Conservation (phyloP, 2,329 filamentous ascomycete genomes). For the Achaetomium macrosporum region DNA sequence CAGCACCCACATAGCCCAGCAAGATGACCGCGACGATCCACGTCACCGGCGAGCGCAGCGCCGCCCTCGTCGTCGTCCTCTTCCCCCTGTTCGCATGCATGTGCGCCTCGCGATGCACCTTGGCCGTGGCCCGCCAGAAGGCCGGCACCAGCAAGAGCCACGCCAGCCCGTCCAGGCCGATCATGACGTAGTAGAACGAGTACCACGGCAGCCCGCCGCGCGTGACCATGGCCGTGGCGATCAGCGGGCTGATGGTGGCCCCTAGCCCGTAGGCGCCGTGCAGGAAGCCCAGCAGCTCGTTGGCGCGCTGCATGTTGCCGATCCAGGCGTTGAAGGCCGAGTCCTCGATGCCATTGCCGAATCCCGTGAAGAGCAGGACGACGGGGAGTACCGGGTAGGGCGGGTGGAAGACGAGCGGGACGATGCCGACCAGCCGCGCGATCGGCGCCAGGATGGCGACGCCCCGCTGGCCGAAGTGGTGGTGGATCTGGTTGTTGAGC, state of each 20-base stretch:
- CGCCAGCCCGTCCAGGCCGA: conserved; percentile 46
- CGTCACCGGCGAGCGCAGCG: conserved; percentile 44
- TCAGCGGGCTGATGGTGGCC: conserved; percentile 61
- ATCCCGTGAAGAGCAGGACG: conserved; percentile 59
- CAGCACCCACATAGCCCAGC: conserved; percentile 71
- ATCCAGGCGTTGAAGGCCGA: conserved; percentile 55
- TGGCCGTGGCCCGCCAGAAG: conserved; percentile 60
- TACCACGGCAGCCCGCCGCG: conserved; percentile 61
- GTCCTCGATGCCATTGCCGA: conserved; percentile 65
- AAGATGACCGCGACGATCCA: conserved; percentile 73
- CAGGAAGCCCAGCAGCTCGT: conserved; percentile 67
- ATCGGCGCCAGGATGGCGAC: conserved; percentile 60
- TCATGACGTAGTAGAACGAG: conserved; percentile 70
- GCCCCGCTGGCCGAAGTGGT: conserved; percentile 62
- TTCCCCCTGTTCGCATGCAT: conserved; percentile 30
- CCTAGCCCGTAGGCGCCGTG: conserved; percentile 69
- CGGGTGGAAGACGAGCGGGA: conserved; percentile 60
- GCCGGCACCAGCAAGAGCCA: conserved; percentile 43
- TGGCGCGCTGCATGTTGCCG: conserved; percentile 66
- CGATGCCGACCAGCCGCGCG: conserved; percentile 59
- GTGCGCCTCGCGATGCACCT: conserved; percentile 44
- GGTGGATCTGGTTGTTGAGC: conserved; percentile 59
- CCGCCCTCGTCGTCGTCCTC: conserved; percentile 39
- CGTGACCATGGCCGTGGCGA: conserved; percentile 68
- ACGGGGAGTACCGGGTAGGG: conserved; percentile 62